phyloP scores from a whole-genome alignment of 768 basidiomycete species.

The Crassisporium funariophilum region DNA sequence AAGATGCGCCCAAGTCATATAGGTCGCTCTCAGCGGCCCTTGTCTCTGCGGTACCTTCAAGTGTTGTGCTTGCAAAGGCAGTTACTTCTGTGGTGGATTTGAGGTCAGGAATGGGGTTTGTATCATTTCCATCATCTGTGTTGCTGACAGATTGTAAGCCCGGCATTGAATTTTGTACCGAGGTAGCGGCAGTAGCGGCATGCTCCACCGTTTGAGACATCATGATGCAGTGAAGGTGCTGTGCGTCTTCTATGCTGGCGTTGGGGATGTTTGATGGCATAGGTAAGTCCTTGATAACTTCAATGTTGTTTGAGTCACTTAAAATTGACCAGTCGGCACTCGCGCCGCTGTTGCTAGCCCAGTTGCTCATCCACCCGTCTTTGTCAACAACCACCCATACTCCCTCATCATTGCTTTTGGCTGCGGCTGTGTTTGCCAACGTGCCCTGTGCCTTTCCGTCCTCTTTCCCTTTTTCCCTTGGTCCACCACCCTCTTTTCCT shows the following conservation, averaged over 20 bases:
- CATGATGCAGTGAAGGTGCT: neutral
- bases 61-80: slow-evolving; percentile 1
- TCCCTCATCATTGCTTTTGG: slow-evolving; percentile 3
- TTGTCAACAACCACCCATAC: slow-evolving; percentile 9
- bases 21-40: slow-evolving; percentile 1
- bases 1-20: slow-evolving; percentile 35
- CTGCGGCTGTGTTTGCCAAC: slow-evolving; percentile 2
- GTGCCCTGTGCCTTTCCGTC: too few species aligned
- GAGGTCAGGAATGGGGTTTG: too few species aligned
- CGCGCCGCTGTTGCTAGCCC: neutral
- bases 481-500: slow-evolving; percentile 35
- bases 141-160: slow-evolving; percentile 3
- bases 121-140: too few species aligned
- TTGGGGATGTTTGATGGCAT: neutral
- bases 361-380: slow-evolving; percentile 9
- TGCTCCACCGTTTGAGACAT: too few species aligned
- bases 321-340: slow-evolving; percentile 3
- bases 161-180: neutral
- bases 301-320: neutral
- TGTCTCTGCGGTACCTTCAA: neutral
- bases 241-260: neutral
- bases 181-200: too few species aligned
- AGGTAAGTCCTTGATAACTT: slow-evolving; percentile 1
- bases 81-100: slow-evolving; percentile 2
- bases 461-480: slow-evolving; percentile 18